phyloP scores from a whole-genome alignment of 192 early-diverging fungal species.

The Coemansia sp. region DNA sequence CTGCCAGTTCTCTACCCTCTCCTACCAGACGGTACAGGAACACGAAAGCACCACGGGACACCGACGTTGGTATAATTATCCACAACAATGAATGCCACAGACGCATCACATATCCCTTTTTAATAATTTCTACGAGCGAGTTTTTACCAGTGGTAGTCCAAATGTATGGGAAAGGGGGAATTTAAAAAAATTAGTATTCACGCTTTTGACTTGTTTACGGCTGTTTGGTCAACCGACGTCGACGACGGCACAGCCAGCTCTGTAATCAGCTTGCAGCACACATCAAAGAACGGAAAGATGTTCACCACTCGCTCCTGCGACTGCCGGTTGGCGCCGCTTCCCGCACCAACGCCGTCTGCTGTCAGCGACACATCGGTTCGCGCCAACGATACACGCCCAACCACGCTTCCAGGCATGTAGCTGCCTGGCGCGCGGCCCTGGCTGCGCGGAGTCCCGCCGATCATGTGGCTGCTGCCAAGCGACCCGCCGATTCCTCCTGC shows the following conservation, averaged over 20 bases:
- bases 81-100: constrained; percentile 20
- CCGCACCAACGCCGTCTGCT: constrained; percentile 52
- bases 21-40: constrained; percentile 30
- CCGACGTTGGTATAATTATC: constrained; percentile 55
- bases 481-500: constrained; percentile 24
- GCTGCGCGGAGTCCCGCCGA: constrained; percentile 55
- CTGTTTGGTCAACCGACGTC: background rate
- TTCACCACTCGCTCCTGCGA: constrained; percentile 59
- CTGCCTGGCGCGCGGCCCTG: constrained; percentile 54
- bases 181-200: background rate
- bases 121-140: no score
- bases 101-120: no score
- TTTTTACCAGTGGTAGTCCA: no score
- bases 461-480: constrained; percentile 30
- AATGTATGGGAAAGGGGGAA: background rate
- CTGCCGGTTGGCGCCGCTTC: constrained; percentile 52
- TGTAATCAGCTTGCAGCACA: constrained; percentile 91
- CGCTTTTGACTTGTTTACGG: background rate
- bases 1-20: constrained; percentile 44
- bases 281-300: constrained; percentile 93
- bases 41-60: constrained; percentile 50
- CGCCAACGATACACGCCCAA: constrained; percentile 53
- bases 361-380: constrained; percentile 54
- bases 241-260: constrained; percentile 83
- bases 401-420: constrained; percentile 57